Evolutionary conservation across 1,284 basidiomycete species (phyloP), one percentile per base, ranked within the genome.

Genomic region (Irpex sp.): DNA sequence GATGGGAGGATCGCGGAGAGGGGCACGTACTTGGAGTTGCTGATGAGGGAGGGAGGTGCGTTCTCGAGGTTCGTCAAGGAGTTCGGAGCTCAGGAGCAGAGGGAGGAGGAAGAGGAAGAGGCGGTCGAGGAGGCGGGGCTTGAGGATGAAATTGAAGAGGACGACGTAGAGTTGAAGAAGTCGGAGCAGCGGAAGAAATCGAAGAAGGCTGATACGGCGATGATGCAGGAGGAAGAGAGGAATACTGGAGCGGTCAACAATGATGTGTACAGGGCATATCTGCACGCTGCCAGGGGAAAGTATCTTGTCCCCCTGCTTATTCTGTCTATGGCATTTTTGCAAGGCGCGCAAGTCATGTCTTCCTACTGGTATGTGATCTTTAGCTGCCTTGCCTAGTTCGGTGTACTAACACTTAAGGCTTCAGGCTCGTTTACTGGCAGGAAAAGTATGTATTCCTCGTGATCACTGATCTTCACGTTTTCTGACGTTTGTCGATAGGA

Each of bases 1-100:
- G 86, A 93, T 57, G 94, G 94, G 2, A 80, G 77, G 26, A 85
- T 97, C 63, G 83, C 82, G 9, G 94, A 96, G 76, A 81, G 83
- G 31, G 94, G 93, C 1, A 89, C 90, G 1, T 94, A 92, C 67
- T 71, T 78, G 2, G 86, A 89, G 64, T 80, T 96, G 38, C 85
- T 91, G 72, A 76, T 74, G 5, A 82, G 47, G 17, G 52, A 81
- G 51, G 75, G 85, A 11, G 89, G 90, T 4, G 85, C 87, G 26
- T 96, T 96, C 71, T 78, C 89, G 34, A 82, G 80, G 61, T 88
- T 96, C 65, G 79, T 95, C 62, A 77, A 78, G 26, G 90, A 87
- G 67, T 88, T 89, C 65, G 86, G 86, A 17, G 80, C 83, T 37
- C 82, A 83, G 64, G 82, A 85, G 60, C 71, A 74, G 57, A 57